phyloP scores from a whole-genome alignment of 257 asterid genomes.

The Vinca minor region DNA sequence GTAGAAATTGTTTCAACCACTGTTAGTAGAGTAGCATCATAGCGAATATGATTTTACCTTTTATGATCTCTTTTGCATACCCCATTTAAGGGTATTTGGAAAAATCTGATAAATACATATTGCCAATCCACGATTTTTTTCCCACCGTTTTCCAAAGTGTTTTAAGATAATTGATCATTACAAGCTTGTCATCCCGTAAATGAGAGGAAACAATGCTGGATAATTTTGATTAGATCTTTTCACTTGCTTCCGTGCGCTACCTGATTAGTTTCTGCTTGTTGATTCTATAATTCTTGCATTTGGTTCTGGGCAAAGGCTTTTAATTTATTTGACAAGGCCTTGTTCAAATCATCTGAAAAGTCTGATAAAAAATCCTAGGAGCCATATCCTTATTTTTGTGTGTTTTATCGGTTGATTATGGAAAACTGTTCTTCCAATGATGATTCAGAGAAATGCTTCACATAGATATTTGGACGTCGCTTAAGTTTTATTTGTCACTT shows the following conservation, averaged over 20 bases:
- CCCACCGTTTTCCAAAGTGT: not conserved
- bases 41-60: not conserved
- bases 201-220: not conserved
- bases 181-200: not conserved
- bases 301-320: too few species aligned
- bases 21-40: not conserved
- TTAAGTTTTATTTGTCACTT: not conserved
- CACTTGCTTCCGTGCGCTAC: not conserved
- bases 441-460: not conserved
- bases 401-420: not conserved
- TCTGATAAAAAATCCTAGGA: not conserved
- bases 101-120: not conserved
- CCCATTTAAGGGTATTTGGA: not conserved
- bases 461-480: too few species aligned
- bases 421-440: not conserved
- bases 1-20: conserved; percentile 26
- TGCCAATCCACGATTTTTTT: not conserved
- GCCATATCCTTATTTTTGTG: not conserved
- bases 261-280: not conserved
- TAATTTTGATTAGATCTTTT: not conserved
- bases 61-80: not conserved
- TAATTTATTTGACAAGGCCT: too few species aligned
- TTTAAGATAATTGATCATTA: not conserved
- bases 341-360: not conserved
- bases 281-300: too few species aligned